Percentiles rank a stretch among this genome's conserved stretches.
Conservation (phyloP, 108 stramenopile genomes). For the Cyclostephanos invisitatus region DNA sequence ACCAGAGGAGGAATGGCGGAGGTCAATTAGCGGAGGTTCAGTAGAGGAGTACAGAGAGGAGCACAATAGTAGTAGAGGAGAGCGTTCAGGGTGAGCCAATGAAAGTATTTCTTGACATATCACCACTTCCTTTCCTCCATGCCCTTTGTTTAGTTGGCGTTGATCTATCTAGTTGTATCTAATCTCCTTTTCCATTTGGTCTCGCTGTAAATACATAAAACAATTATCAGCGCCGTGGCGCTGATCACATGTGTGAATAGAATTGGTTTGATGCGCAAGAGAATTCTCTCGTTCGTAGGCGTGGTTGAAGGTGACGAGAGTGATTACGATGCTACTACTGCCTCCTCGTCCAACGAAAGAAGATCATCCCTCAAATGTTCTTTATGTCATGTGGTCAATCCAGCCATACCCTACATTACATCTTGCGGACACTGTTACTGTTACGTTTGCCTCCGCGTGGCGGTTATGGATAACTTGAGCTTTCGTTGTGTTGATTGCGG, state of each 20-base stretch:
- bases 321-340: not conserved
- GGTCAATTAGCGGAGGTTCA: not conserved
- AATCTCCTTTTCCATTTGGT: not conserved
- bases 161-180: not conserved
- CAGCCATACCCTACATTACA: constrained; percentile 48
- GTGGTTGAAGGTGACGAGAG: constrained; percentile 37
- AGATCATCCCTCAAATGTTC: constrained; percentile 29
- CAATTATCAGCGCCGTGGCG: not conserved
- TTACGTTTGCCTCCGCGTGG: constrained; percentile 45
- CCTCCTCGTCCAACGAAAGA: not conserved
- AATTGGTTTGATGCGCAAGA: constrained; percentile 31
- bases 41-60: not conserved
- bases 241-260: not conserved
- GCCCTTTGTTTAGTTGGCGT: not conserved
- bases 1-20: not conserved
- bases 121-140: not conserved
- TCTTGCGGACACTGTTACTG: constrained; percentile 51
- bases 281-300: constrained; percentile 44
- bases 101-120: not conserved
- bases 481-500: constrained; percentile 44
- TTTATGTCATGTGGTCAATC: constrained; percentile 32
- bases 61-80: not conserved
- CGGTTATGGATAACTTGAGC: constrained; percentile 45
- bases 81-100: not conserved
- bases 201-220: not conserved